Percentiles rank a stretch among this genome's conserved stretches.
phyloP scores from a whole-genome alignment of 306 rosid species.

The Psophocarpus tetragonolobus region DNA sequence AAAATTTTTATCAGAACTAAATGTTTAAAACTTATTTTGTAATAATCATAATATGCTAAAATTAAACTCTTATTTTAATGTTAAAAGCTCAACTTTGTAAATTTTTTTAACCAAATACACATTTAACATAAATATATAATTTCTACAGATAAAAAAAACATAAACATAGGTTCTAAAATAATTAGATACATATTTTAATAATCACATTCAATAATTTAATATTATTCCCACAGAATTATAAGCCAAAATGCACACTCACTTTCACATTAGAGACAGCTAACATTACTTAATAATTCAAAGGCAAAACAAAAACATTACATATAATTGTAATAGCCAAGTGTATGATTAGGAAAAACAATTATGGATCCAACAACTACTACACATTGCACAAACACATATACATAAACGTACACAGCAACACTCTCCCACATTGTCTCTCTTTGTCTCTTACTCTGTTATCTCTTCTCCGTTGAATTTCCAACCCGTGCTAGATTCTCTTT shows the following conservation, averaged over 20 bases:
- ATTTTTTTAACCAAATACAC: background rate
- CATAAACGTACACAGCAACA: background rate
- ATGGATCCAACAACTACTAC: background rate
- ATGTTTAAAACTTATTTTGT: too few species aligned
- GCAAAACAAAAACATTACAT: background rate
- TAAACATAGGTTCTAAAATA: too few species aligned
- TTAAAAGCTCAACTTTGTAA: background rate
- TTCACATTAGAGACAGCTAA: background rate
- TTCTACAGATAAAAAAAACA: too few species aligned
- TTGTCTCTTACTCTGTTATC: conserved; percentile 26
- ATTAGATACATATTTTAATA: background rate
- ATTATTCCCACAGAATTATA: background rate
- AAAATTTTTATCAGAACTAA: background rate
- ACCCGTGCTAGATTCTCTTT: conserved; percentile 39
- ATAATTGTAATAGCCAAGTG: background rate
- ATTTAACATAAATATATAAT: background rate
- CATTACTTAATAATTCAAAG: background rate
- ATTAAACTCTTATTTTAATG: background rate
- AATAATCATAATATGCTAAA: background rate
- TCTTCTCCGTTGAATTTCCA: conserved; percentile 34
- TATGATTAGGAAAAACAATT: background rate
- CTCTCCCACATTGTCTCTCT: conserved; percentile 4
- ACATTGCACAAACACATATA: background rate
- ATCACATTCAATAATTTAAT: background rate
- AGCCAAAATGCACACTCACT: background rate